These are phyloP conservation scores for Chenopodium formosanum DNA, from an alignment of 148 eudicot species.

Conservation along the genomic window DNA sequence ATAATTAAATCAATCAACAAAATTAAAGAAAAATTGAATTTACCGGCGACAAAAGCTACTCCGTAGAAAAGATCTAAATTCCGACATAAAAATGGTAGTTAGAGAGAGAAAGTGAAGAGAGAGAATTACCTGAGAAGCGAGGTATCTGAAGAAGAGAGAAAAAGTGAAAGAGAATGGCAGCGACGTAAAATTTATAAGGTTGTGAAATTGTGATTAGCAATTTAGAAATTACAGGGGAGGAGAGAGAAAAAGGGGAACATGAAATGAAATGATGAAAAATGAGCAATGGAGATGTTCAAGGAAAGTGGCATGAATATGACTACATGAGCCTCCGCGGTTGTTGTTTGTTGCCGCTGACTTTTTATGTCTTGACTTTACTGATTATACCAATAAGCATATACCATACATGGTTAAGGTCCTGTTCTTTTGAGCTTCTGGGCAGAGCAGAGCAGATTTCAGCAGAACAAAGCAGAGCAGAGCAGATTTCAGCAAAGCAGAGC, in stretches of 20 bases:
- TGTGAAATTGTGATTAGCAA: too few relatives aligned
- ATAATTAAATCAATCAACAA: not conserved
- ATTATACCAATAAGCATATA: too few relatives aligned
- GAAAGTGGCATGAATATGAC: not conserved
- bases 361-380: too few relatives aligned
- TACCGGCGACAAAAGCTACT: not conserved
- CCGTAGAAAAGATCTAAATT: slow-evolving; percentile 2
- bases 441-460: too few relatives aligned
- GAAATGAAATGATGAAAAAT: too few relatives aligned
- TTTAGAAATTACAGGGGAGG: not conserved
- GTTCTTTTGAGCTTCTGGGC: too few relatives aligned
- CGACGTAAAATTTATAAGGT: not conserved
- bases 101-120: not conserved
- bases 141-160: slow-evolving; percentile 15
- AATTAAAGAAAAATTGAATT: not conserved
- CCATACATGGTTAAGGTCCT: not conserved
- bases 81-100: not conserved
- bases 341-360: not conserved
- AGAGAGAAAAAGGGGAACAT: not conserved
- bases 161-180: not conserved
- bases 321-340: not conserved
- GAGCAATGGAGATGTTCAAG: not conserved
- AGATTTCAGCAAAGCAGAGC: too few relatives aligned
- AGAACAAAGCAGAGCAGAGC: too few relatives aligned
- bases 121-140: slow-evolving; percentile 27